phyloP scores from a whole-genome alignment of 805 yeast genomes.

The Cyberlindnera americana region DNA sequence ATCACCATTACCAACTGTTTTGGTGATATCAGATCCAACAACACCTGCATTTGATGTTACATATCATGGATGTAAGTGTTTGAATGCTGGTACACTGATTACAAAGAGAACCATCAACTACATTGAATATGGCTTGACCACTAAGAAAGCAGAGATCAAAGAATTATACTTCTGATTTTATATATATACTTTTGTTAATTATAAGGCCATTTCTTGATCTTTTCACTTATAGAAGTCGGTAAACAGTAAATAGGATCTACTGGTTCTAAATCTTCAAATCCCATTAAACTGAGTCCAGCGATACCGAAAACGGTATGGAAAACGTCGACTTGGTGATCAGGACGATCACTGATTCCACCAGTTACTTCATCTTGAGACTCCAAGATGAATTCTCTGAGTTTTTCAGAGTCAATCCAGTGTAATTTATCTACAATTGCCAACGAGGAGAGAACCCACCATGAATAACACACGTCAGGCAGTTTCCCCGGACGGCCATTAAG shows the following conservation, averaged over 20 bases:
- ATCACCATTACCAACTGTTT: slow-evolving; percentile 71
- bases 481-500: slow-evolving; percentile 95
- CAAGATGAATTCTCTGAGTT: slow-evolving; percentile 64
- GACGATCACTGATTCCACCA: slow-evolving; percentile 94
- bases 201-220: slow-evolving; percentile 36
- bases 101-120: slow-evolving; percentile 52
- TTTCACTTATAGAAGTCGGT: slow-evolving; percentile 44
- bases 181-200: no score
- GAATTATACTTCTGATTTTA: slow-evolving; percentile 38
- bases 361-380: slow-evolving; percentile 67
- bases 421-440: slow-evolving; percentile 60
- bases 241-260: slow-evolving; percentile 88
- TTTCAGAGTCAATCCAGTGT: slow-evolving; percentile 73
- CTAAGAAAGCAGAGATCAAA: slow-evolving; percentile 47
- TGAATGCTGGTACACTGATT: slow-evolving; percentile 64
- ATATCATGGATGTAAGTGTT: slow-evolving; percentile 76
- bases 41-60: slow-evolving; percentile 70
- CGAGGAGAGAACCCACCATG: slow-evolving; percentile 94
- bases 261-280: slow-evolving; percentile 50
- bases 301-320: slow-evolving; percentile 90
- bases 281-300: slow-evolving; percentile 80
- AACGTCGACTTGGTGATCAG: slow-evolving; percentile 88
- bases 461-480: slow-evolving; percentile 94
- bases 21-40: slow-evolving; percentile 65
- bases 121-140: slow-evolving; percentile 67